Conservation (phyloP, 2,329 filamentous ascomycete species). For the Phyllosticta capitalensis region DNA sequence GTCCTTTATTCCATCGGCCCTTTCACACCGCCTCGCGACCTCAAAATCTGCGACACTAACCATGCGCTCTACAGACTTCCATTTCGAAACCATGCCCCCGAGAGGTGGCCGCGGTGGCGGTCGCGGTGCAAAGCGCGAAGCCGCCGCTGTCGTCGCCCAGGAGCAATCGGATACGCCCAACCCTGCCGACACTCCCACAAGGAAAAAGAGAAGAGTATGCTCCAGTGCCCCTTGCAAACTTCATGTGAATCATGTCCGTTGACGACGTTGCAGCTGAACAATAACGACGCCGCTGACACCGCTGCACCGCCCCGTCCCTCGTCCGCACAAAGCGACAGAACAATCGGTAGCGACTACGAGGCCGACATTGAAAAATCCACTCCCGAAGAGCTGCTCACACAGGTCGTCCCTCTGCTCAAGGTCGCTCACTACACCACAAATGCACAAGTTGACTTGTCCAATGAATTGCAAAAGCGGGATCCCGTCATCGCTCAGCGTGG, state of each 20-base stretch:
- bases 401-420: constrained; percentile 33
- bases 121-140: constrained; percentile 11
- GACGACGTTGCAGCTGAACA: constrained; percentile 23
- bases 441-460: constrained; percentile 47
- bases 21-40: not conserved
- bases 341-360: constrained; percentile 32
- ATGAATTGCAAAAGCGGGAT: constrained; percentile 33
- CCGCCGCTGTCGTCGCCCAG: constrained; percentile 1
- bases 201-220: constrained; percentile 38
- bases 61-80: not conserved
- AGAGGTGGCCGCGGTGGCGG: constrained; percentile 7
- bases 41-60: not conserved
- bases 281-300: constrained; percentile 19
- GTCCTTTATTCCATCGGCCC: not conserved
- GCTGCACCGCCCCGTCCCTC: constrained; percentile 21
- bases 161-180: constrained; percentile 35
- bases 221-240: not conserved
- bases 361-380: constrained; percentile 28
- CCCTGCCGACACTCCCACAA: constrained; percentile 38
- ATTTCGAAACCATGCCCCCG: constrained; percentile 4
- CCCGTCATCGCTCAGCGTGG: constrained; percentile 31
- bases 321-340: constrained; percentile 27
- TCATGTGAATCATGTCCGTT: not conserved
- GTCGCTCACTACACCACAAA: constrained; percentile 43
- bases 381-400: constrained; percentile 16